Percentiles rank a stretch among this genome's conserved stretches.
Evolutionary conservation across 2,329 filamentous ascomycete genomes (phyloP).

Genomic region (Pseudohalonectria lignicola): DNA sequence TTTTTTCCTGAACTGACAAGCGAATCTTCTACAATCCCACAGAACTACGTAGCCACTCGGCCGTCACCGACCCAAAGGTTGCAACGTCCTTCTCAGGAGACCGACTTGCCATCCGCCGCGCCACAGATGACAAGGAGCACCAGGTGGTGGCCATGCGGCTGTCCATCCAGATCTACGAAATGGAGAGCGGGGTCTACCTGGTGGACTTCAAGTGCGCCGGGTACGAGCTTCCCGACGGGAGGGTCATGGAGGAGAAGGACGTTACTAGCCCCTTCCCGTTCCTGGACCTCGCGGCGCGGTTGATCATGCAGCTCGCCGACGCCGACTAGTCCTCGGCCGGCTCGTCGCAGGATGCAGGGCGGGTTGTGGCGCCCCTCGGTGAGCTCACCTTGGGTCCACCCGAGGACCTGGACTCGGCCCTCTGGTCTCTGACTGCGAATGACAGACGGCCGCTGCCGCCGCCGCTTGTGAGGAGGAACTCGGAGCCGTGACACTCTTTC

Average conservation of each 20-base stretch:
- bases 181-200: slow-evolving; percentile 85
- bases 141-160: slow-evolving; percentile 86
- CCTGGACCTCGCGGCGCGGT: slow-evolving; percentile 79
- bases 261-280: slow-evolving; percentile 94
- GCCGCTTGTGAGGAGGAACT: too few relatives aligned
- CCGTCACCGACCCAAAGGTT: slow-evolving; percentile 16
- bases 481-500: too few relatives aligned
- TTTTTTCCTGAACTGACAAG: too few relatives aligned
- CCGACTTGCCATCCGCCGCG: slow-evolving; percentile 28
- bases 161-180: slow-evolving; percentile 91
- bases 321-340: slow-evolving; percentile 49
- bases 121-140: slow-evolving; percentile 32
- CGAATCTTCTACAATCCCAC: background rate
- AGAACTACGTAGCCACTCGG: slow-evolving; percentile 28
- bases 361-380: too few relatives aligned
- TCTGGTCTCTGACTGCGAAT: too few relatives aligned
- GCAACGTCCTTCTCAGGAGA: slow-evolving; percentile 18
- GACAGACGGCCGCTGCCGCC: too few relatives aligned
- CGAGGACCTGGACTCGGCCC: too few relatives aligned
- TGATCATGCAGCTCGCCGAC: slow-evolving; percentile 89
- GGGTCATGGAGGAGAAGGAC: slow-evolving; percentile 79
- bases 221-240: slow-evolving; percentile 72
- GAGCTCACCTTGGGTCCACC: too few relatives aligned
- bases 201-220: slow-evolving; percentile 98
- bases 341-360: too few relatives aligned